Evolutionary conservation across 225 moss, liverwort and hornwort species (phyloP).

Genomic region (Takakia lepidozioides): DNA sequence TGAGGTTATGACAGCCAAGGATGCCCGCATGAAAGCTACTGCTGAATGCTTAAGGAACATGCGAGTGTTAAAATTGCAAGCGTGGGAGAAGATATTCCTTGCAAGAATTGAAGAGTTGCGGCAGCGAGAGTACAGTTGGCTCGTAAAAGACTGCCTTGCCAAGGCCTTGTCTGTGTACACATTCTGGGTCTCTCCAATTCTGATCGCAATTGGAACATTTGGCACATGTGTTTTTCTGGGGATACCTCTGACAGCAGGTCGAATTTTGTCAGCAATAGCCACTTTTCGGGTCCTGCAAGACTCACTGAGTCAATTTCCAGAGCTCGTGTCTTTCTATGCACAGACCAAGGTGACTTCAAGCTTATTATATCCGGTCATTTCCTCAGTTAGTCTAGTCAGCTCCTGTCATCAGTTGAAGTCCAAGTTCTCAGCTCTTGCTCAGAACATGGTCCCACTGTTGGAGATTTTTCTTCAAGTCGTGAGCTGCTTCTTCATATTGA

Average conservation of each 20-base stretch:
- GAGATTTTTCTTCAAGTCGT: too few species aligned
- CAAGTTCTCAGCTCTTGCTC: too few species aligned
- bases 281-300: slow-evolving; percentile 23
- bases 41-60: slow-evolving; percentile 48
- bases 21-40: slow-evolving; percentile 52
- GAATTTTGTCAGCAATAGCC: slow-evolving; percentile 34
- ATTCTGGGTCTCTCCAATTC: slow-evolving; percentile 22
- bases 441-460: too few species aligned
- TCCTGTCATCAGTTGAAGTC: too few species aligned
- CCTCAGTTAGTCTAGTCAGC: too few species aligned
- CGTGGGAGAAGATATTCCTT: slow-evolving; percentile 54
- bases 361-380: too few species aligned
- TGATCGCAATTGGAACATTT: slow-evolving; percentile 27
- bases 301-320: slow-evolving; percentile 20
- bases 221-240: slow-evolving; percentile 17
- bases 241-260: slow-evolving; percentile 28
- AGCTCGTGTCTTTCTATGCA: slow-evolving; percentile 20
- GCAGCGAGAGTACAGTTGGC: slow-evolving; percentile 27
- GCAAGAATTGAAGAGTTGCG: slow-evolving; percentile 34
- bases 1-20: slow-evolving; percentile 52
- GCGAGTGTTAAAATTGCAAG: slow-evolving; percentile 53
- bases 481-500: too few species aligned
- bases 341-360: slow-evolving; percentile 19
- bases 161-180: slow-evolving; percentile 36
- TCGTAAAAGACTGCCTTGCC: slow-evolving; percentile 41